Conservation (phyloP, 768 basidiomycete species). For the Phanerochaete carnosa region DNA sequence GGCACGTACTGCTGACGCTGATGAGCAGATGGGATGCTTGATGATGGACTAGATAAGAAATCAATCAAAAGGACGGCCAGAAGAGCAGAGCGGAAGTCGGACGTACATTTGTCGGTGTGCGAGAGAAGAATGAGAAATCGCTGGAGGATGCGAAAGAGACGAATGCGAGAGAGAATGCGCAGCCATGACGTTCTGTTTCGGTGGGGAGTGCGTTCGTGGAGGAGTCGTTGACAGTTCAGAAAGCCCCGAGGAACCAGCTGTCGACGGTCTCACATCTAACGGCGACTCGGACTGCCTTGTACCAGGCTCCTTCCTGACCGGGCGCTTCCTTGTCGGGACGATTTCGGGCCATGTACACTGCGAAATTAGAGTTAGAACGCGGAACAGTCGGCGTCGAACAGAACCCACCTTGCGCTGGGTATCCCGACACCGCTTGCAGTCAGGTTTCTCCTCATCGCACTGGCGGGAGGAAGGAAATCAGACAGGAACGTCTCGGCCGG, state of each 20-base stretch:
- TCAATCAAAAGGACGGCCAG: background rate
- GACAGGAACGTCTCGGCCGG: background rate
- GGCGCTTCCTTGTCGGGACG: conserved; percentile 69
- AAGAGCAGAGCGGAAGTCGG: background rate
- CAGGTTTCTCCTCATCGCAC: conserved; percentile 92
- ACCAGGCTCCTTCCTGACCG: conserved; percentile 47
- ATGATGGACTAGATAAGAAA: background rate
- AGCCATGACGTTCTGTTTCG: conserved; percentile 32
- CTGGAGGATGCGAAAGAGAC: background rate
- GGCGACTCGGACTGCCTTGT: conserved; percentile 38
- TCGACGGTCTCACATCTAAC: conserved; percentile 61
- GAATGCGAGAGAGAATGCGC: background rate
- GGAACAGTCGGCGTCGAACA: background rate
- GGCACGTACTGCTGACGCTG: conserved; percentile 2
- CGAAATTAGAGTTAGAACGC: background rate
- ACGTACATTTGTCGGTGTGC: conserved; percentile 4
- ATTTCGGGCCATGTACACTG: conserved; percentile 84
- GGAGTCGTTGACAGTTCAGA: conserved; percentile 74
- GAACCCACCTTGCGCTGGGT: conserved; percentile 76
- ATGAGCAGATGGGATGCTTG: background rate
- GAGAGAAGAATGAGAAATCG: background rate
- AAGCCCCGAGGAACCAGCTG: conserved; percentile 69
- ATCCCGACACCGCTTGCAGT: conserved; percentile 82
- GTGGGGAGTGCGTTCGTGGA: conserved; percentile 63
- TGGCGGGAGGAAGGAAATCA: conserved; percentile 26